phyloP scores from a whole-genome alignment of 352 stramenopile genomes.

The Albugo candida region DNA sequence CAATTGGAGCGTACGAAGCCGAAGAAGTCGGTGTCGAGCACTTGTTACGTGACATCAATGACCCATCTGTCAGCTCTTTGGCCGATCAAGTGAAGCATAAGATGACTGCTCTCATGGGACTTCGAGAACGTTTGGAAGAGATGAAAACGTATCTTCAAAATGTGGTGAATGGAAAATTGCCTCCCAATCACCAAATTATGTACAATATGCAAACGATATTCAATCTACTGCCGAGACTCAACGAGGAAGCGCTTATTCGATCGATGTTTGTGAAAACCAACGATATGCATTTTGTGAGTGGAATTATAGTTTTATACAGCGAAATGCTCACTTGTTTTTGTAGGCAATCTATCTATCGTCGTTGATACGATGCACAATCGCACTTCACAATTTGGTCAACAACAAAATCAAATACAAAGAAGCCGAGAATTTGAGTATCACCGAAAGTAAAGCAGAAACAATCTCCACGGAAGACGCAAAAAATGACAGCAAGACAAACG shows the following conservation, averaged over 20 bases:
- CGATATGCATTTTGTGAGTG: constrained; percentile 96
- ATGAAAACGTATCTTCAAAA: constrained; percentile 96
- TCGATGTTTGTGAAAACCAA: constrained; percentile 99
- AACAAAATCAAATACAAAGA: constrained; percentile 98
- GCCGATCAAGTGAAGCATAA: constrained; percentile 97
- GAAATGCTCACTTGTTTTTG: background rate
- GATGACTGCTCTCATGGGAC: constrained; percentile 85
- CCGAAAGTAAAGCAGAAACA: too few relatives aligned
- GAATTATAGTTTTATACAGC: background rate
- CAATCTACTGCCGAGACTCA: constrained; percentile 97
- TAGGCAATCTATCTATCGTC: constrained; percentile 94
- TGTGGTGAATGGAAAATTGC: constrained; percentile 59
- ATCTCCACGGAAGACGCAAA: too few relatives aligned
- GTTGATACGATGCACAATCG: constrained; percentile 95
- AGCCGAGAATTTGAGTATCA: constrained; percentile 14
- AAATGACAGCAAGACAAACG: too few relatives aligned
- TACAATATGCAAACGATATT: constrained; percentile 99
- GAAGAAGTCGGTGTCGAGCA: constrained; percentile 97
- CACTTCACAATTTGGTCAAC: constrained; percentile 97
- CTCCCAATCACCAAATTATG: constrained; percentile 86
- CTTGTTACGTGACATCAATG: constrained; percentile 98
- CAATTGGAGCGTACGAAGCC: constrained; percentile 89
- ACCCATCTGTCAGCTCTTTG: constrained; percentile 96
- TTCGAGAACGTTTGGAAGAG: constrained; percentile 91
- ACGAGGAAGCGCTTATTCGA: constrained; percentile 91